A percentile compares a stretch with the other conserved stretches of the same genome.
These are phyloP conservation scores for Chalciporus pseudorubinellus DNA, from an alignment of 768 basidiomycete species.

Conservation along the genomic window DNA sequence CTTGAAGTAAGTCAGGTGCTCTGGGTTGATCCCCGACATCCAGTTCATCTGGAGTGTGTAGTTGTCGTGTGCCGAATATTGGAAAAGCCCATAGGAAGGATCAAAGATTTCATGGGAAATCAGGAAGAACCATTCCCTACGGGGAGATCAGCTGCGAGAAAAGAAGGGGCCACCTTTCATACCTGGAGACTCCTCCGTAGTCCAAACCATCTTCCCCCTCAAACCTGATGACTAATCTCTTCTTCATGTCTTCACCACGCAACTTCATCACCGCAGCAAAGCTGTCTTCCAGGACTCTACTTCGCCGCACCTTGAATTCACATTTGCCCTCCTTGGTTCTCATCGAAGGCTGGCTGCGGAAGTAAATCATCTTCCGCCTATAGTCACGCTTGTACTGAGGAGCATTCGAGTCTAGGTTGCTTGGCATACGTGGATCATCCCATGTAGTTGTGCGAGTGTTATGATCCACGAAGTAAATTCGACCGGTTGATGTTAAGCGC, in stretches of 20 bases:
- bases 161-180: conserved; percentile 12
- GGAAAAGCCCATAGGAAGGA: conserved; percentile 78
- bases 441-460: conserved; percentile 86
- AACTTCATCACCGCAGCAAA: conserved; percentile 83
- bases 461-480: conserved; percentile 93
- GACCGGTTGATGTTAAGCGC: conserved; percentile 78
- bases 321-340: conserved; percentile 76
- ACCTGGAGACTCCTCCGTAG: conserved; percentile 77
- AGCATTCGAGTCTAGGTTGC: conserved; percentile 78
- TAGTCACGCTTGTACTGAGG: conserved; percentile 98
- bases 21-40: conserved; percentile 71
- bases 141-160: conserved; percentile 1
- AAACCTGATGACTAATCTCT: conserved; percentile 69
- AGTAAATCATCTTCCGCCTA: conserved; percentile 87
- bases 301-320: conserved; percentile 79
- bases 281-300: conserved; percentile 82
- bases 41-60: conserved; percentile 82
- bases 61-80: conserved; percentile 78
- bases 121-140: conserved; percentile 84
- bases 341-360: conserved; percentile 87
- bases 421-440: conserved; percentile 90
- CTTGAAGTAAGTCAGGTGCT: conserved; percentile 78
- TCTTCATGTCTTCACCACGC: conserved; percentile 67
- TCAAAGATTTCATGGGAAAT: conserved; percentile 83
- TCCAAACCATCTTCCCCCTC: conserved; percentile 80